A percentile compares a stretch with the other conserved stretches of the same genome.
phyloP scores from a whole-genome alignment of 305 asterid genomes.

The Solanum hybrid region DNA sequence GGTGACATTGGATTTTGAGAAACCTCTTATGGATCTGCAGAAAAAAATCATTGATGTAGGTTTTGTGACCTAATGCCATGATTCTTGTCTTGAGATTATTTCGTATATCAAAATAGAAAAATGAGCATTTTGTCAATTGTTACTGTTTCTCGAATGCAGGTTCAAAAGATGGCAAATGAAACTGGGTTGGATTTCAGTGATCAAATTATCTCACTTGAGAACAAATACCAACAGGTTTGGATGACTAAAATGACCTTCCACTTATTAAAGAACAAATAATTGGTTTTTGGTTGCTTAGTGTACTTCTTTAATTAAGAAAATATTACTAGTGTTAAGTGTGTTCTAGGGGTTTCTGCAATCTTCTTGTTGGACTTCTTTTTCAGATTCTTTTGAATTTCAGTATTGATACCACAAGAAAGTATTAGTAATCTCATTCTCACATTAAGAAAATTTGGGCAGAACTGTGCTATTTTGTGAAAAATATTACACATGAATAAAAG shows the following conservation, averaged over 20 bases:
- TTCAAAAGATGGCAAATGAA: constrained; percentile 86
- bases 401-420: background rate
- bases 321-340: background rate
- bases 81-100: background rate
- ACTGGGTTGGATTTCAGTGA: constrained; percentile 88
- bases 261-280: background rate
- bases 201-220: constrained; percentile 66
- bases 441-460: background rate
- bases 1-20: constrained; percentile 71
- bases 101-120: background rate
- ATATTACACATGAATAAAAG: background rate
- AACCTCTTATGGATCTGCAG: constrained; percentile 63
- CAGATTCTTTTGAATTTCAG: background rate
- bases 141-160: constrained; percentile 35
- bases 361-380: background rate
- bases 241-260: background rate
- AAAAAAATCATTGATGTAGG: constrained; percentile 56
- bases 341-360: background rate
- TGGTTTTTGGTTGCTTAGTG: background rate
- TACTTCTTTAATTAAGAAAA: background rate
- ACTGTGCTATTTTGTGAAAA: background rate
- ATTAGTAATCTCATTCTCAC: background rate
- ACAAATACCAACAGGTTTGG: constrained; percentile 76
- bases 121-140: background rate
- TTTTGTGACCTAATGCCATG: background rate